Conservation (phyloP, 257 asterid genomes). For the Solanum chilense region DNA sequence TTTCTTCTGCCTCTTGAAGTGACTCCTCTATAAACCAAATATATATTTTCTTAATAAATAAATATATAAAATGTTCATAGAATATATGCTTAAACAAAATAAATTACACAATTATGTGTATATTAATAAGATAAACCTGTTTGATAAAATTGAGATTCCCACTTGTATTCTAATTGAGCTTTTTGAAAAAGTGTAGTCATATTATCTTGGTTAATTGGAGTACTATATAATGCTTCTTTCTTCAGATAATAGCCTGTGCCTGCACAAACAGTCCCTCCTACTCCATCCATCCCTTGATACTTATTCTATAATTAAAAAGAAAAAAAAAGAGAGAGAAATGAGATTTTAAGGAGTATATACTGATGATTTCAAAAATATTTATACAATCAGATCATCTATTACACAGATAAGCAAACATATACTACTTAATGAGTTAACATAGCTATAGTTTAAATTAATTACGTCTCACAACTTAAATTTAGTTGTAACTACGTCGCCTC, state of each 20-base stretch:
- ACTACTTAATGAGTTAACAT: too few relatives aligned
- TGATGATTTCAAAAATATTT: neutral
- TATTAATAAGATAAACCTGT: neutral
- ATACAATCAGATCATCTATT: neutral
- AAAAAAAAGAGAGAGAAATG: neutral
- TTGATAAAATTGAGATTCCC: neutral
- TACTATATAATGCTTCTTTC: slow-evolving; percentile 49
- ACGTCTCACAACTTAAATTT: too few relatives aligned
- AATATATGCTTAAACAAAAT: neutral
- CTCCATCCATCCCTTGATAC: slow-evolving; percentile 89
- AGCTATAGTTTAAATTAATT: too few relatives aligned
- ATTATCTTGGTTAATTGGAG: slow-evolving; percentile 49
- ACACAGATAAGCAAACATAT: too few relatives aligned
- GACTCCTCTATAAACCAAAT: slow-evolving; percentile 29
- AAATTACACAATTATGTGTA: neutral
- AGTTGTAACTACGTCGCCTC: too few relatives aligned
- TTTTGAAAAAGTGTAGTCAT: neutral
- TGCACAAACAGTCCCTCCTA: slow-evolving; percentile 49
- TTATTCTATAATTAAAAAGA: slow-evolving; percentile 34
- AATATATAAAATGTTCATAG: neutral
- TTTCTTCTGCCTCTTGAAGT: slow-evolving; percentile 27
- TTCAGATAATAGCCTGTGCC: slow-evolving; percentile 69
- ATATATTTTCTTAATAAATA: neutral
- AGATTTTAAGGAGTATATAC: neutral
- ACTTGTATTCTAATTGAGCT: neutral